Evolutionary conservation across 2,329 filamentous ascomycete species (phyloP), one percentile per base, ranked within the genome.

Genomic region (Plenodomus tracheiphilus): DNA sequence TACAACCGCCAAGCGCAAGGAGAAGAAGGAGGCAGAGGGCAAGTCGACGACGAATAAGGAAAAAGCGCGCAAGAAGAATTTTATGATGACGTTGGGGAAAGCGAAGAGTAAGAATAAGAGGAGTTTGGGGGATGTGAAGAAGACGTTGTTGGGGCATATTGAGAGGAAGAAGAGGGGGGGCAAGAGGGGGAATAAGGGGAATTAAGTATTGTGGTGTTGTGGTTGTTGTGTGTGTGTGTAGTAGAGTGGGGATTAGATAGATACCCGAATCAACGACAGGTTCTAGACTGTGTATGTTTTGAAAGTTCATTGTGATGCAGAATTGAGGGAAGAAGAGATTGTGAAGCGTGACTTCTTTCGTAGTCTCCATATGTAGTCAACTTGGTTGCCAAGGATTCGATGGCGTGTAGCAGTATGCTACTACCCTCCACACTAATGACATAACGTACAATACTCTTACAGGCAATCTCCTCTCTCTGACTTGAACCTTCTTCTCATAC

Each of bases 31-130:
- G 64, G 81, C 85, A 2, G 84, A 91, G 75, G 94, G 94, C 66
- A 97, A 97, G 85, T 96, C 89, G 71, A 92, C 91, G 32, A 97
- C 93, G 59, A 99, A 99, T 76, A 89, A 89, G 77, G 94, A 99
- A 79, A 99, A 99, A 84, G 85, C 89, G 36, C 81, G 93, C 61
- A 91, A 90, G 82, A 99, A 99, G 88, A 99, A 99, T 74, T 96
- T 99, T 76, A 72, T 99, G 65, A 99, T 99, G 94, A 97, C 93
- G 34, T 76, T 99, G 51, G 90, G 93, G 50, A 97, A 99, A 80
- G 94, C 94, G 10, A 95, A 94, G 81, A 84, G 82, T 60, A 99
- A 97, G 81, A 88, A 94, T 68, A 97, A 97, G 86, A 83, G 92
- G 67, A 96, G 91, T 82, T 77, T 99, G 73, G 84, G 89, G 11